Evolutionary conservation across 2,329 filamentous ascomycete species (phyloP).

Genomic region (Chaetoscypha palmicola): DNA sequence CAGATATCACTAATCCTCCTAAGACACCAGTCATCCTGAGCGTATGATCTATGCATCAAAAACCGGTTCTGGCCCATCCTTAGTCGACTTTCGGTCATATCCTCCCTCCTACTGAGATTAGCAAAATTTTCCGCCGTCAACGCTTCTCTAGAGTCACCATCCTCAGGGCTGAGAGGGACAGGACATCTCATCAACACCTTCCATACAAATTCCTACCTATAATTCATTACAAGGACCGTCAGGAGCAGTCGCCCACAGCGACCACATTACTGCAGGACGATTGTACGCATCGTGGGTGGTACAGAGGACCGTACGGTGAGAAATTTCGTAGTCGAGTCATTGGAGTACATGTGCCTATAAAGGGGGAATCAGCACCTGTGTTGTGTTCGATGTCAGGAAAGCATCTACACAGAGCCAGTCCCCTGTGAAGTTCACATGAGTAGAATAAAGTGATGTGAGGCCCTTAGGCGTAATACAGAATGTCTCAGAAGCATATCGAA

Average conservation of each 20-base stretch:
- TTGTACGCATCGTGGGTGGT: slow-evolving; percentile 12
- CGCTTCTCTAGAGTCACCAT: background rate
- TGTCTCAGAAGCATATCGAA: too few species aligned
- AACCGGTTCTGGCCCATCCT: slow-evolving; percentile 21
- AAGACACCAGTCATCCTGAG: too few species aligned
- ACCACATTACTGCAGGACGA: slow-evolving; percentile 20
- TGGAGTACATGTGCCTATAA: slow-evolving; percentile 17
- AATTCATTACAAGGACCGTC: slow-evolving; percentile 8
- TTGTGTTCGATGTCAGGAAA: background rate
- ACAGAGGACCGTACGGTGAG: slow-evolving; percentile 10
- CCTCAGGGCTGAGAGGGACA: background rate
- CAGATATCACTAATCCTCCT: too few species aligned
- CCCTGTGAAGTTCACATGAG: background rate
- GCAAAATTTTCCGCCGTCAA: slow-evolving; percentile 18
- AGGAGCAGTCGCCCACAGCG: slow-evolving; percentile 13
- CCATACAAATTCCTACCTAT: slow-evolving; percentile 19
- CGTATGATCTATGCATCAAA: slow-evolving; percentile 17
- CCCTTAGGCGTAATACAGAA: too few species aligned
- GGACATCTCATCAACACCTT: slow-evolving; percentile 6
- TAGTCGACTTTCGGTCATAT: slow-evolving; percentile 18
- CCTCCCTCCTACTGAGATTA: slow-evolving; percentile 16
- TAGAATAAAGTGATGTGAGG: too few species aligned
- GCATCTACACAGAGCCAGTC: background rate
- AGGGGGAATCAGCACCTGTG: slow-evolving; percentile 5
- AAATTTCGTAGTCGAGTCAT: slow-evolving; percentile 14